phyloP scores from a whole-genome alignment of 352 stramenopile genomes.

The Phytophthora aleatoria region DNA sequence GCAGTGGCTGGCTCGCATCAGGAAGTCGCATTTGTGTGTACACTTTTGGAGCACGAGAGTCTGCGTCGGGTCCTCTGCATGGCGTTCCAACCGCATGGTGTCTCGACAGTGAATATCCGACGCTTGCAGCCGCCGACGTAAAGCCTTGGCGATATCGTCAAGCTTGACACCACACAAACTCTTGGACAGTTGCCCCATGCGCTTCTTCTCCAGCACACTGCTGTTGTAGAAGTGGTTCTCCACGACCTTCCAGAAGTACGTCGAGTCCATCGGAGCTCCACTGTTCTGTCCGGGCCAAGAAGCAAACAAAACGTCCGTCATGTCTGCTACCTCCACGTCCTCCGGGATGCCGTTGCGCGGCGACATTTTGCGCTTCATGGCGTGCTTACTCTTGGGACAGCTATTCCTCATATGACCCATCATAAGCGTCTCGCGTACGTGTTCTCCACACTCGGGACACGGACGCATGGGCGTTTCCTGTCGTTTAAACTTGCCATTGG shows the following conservation, averaged over 20 bases:
- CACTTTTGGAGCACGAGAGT: conserved; percentile 54
- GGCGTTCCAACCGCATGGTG: conserved; percentile 61
- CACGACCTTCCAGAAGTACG: conserved; percentile 80
- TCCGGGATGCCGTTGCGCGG: conserved; percentile 30
- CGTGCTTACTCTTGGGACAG: conserved; percentile 44
- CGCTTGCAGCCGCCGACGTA: conserved; percentile 32
- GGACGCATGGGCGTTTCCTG: conserved; percentile 42
- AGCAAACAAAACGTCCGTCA: conserved; percentile 80
- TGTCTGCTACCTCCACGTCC: conserved; percentile 39
- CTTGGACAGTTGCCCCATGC: conserved; percentile 74
- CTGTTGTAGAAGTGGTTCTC: conserved; percentile 72
- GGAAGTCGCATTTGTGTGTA: conserved; percentile 78
- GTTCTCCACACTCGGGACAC: conserved; percentile 73
- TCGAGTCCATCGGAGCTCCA: conserved; percentile 73
- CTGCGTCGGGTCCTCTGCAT: conserved; percentile 28
- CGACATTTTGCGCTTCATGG: conserved; percentile 49
- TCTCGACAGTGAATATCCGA: conserved; percentile 70
- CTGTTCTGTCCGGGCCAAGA: conserved; percentile 79
- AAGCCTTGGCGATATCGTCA: conserved; percentile 60
- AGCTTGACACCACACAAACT: conserved; percentile 70
- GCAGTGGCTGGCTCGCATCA: conserved; percentile 75
- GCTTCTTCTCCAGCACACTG: conserved; percentile 66
- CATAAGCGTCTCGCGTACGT: conserved; percentile 66
- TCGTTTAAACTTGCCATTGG: conserved; percentile 43
- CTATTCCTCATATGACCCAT: conserved; percentile 70